Percentiles rank a stretch among this genome's conserved stretches.
Evolutionary conservation across 2,329 filamentous ascomycete genomes (phyloP).

Genomic region (Curvularia lunata): DNA sequence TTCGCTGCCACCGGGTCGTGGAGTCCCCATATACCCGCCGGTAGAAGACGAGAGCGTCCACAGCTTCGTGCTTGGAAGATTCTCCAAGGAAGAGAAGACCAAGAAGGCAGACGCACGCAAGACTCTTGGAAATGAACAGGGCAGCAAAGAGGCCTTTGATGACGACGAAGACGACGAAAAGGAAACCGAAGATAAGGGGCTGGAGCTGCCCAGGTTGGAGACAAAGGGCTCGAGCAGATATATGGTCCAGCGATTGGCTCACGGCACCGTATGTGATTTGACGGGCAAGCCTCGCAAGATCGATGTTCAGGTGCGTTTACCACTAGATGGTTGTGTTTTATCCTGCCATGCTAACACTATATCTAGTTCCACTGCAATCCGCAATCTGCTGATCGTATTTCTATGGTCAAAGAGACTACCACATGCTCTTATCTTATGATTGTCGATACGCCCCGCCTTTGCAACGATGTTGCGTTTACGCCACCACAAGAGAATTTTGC

Average conservation of each 20-base stretch:
- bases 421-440: constrained; percentile 95
- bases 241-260: constrained; percentile 79
- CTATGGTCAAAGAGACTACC: constrained; percentile 90
- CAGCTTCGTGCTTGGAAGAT: constrained; percentile 77
- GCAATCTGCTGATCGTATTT: constrained; percentile 76
- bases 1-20: constrained; percentile 73
- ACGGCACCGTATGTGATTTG: constrained; percentile 84
- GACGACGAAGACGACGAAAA: constrained; percentile 38
- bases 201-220: constrained; percentile 69
- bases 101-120: constrained; percentile 34
- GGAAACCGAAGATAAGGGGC: constrained; percentile 33
- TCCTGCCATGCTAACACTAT: constrained; percentile 10
- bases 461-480: constrained; percentile 83
- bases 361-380: constrained; percentile 75
- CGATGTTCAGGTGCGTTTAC: constrained; percentile 69
- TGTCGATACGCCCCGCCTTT: constrained; percentile 85
- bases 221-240: constrained; percentile 84
- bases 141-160: constrained; percentile 36
- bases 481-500: constrained; percentile 79
- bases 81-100: constrained; percentile 41
- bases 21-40: constrained; percentile 72
- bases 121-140: constrained; percentile 41
- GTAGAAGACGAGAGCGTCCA: constrained; percentile 76
- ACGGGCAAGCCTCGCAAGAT: constrained; percentile 82
- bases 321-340: constrained; percentile 10